Evolutionary conservation across 2,329 filamentous ascomycete genomes (phyloP).

Genomic region (Trichophaea hybrida): DNA sequence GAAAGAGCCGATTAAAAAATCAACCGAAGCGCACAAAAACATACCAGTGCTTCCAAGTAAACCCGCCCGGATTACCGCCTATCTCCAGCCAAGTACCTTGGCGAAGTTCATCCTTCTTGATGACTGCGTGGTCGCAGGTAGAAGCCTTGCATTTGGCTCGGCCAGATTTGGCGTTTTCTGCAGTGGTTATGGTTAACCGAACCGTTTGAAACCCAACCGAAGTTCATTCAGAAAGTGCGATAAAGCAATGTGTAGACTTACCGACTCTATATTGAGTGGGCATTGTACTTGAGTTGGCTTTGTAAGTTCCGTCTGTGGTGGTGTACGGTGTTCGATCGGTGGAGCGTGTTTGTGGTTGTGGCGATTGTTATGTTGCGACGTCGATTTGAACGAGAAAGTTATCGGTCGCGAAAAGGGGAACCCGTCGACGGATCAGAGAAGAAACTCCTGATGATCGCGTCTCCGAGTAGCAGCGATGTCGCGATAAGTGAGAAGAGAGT

Average conservation of each 20-base stretch:
- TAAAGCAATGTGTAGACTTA: neutral
- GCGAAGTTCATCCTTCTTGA: conserved; percentile 18
- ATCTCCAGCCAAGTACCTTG: conserved; percentile 19
- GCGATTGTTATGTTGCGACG: neutral
- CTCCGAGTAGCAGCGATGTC: neutral
- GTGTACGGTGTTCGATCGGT: neutral
- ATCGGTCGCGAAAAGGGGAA: neutral
- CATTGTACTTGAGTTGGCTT: neutral
- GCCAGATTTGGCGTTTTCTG: neutral
- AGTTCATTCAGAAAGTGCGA: neutral
- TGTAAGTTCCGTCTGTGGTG: neutral
- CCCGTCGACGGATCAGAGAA: neutral
- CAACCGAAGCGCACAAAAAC: neutral
- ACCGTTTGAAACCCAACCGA: neutral
- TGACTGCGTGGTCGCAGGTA: conserved; percentile 8
- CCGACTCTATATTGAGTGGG: neutral
- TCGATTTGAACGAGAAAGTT: neutral
- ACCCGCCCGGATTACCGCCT: conserved; percentile 2
- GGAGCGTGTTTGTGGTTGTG: neutral
- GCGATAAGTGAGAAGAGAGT: no score
- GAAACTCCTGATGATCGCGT: neutral
- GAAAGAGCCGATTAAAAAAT: neutral
- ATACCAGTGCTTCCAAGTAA: conserved; percentile 19
- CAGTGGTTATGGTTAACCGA: no score
- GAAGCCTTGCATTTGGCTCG: neutral